Evolutionary conservation across 2,329 filamentous ascomycete genomes (phyloP).

Genomic region (Sporothrix pallida): DNA sequence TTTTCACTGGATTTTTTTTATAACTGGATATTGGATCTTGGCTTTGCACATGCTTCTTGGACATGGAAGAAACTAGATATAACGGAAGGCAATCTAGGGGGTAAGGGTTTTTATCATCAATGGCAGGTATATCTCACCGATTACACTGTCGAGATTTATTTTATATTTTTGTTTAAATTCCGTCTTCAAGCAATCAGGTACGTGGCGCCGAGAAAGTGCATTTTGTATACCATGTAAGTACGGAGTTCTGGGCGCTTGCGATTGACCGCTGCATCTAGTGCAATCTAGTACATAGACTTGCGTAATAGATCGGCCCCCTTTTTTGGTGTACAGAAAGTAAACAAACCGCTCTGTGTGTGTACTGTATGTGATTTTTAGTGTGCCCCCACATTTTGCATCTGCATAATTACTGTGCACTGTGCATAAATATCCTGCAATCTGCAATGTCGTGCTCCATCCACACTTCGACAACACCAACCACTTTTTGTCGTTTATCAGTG

Average conservation of each 20-base stretch:
- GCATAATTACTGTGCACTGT: neutral
- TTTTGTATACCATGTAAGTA: neutral
- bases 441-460: conserved; percentile 4
- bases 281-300: neutral
- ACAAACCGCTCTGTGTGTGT: neutral
- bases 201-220: neutral
- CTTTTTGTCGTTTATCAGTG: neutral
- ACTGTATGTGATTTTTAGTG: neutral
- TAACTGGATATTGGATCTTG: neutral
- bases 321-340: conserved; percentile 16
- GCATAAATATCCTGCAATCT: neutral
- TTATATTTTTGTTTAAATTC: neutral
- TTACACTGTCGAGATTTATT: neutral
- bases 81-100: neutral
- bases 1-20: neutral
- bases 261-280: neutral
- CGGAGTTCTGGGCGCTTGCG: neutral
- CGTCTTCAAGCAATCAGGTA: neutral
- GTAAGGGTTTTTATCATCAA: neutral
- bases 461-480: neutral
- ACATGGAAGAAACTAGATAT: conserved; percentile 15
- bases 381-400: neutral
- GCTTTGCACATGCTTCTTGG: neutral
- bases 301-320: neutral
- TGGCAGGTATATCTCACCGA: neutral